Base-by-base conservation (phyloP, 768 basidiomycete species). In the Ramaria rubella region DNA sequence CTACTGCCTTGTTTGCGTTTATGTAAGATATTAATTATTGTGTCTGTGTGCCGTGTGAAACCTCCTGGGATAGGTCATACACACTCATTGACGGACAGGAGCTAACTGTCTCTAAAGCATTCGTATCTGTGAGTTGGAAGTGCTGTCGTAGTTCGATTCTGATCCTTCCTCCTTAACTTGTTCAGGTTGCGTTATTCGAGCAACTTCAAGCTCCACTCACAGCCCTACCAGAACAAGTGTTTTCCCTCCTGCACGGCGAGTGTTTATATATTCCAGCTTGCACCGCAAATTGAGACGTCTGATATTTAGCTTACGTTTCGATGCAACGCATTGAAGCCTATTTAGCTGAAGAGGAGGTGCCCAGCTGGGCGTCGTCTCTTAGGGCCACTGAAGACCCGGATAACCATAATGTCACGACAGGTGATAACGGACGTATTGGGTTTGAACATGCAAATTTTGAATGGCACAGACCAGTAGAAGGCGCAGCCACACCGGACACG, bases 321-420 rank as follows among this genome's bases (percentile, higher is more conserved):
- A 84, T 92, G 81, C 80, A 86, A 63, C 81, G 90, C 51, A 90
- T 94, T 58, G 83, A 90, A 64, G 74, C 69, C 3, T 90, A 86
- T 68, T 72, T 90, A 1, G 71, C 72, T 4, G 89, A 91, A 67
- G 78, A 80, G 17, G 89, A 93, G 66, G 86, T 92, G 2, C 83
- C 85, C 0, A 80, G 80, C 30, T 90, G 86, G 85, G 89, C 87
- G 1, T 85, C 83, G 2, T 80, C 84, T 1, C 70, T 91, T 40
- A 79, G 79, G 57, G 66, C 60, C 40, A 23, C 38, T 14, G 38
- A 49, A 5, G 11, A 45, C 23, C 40, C 52, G 58, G 27, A 21
- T 59, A n/a, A n/a, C n/a, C n/a, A n/a, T n/a, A 3, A 24, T 15
- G 1, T 23, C 56, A 17, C 30, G 29, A 42, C 59, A 40, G 31